Evolutionary conservation across 2,329 filamentous ascomycete species (phyloP).

Genomic region (Stachybotrys elegans): DNA sequence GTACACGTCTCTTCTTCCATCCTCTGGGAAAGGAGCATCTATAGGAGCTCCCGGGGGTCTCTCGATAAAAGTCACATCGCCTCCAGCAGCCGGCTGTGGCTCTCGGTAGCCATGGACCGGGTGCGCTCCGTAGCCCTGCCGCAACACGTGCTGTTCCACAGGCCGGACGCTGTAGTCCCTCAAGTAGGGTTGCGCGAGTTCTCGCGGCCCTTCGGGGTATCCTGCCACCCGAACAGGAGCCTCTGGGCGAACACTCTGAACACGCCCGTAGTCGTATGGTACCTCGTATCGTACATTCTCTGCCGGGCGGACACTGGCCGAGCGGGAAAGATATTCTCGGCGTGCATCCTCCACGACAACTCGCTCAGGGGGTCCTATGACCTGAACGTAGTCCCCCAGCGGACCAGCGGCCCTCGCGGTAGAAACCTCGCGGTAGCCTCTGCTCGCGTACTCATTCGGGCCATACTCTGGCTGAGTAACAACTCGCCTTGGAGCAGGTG

Average conservation of each 20-base stretch:
- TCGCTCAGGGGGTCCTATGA: conserved; percentile 36
- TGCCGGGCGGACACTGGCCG: conserved; percentile 53
- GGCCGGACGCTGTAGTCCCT: conserved; percentile 22
- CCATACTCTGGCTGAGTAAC: conserved; percentile 59
- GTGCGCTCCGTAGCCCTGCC: conserved; percentile 33
- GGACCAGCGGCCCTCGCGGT: conserved; percentile 37
- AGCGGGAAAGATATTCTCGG: conserved; percentile 49
- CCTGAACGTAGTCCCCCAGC: conserved; percentile 41
- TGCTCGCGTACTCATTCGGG: conserved; percentile 46
- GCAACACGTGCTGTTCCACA: conserved; percentile 17
- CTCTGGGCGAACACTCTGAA: conserved; percentile 38
- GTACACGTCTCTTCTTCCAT: conserved; percentile 30
- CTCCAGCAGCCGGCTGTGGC: conserved; percentile 22
- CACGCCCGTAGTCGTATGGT: conserved; percentile 35
- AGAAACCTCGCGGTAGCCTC: conserved; percentile 55
- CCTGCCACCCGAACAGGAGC: conserved; percentile 18
- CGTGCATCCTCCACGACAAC: conserved; percentile 40
- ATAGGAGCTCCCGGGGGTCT: conserved; percentile 33
- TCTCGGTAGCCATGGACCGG: conserved; percentile 41
- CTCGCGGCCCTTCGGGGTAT: conserved; percentile 22
- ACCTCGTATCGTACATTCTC: conserved; percentile 38
- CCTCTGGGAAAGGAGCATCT: conserved; percentile 42
- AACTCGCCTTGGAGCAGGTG: conserved; percentile 51
- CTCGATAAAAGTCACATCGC: conserved; percentile 41
- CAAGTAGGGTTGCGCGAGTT: conserved; percentile 25